Percentiles rank a stretch among this genome's conserved stretches.
These are phyloP conservation scores for carrot (Daucus carota) DNA, from an alignment of 129 eudicot species.

Conservation along the genomic window DNA sequence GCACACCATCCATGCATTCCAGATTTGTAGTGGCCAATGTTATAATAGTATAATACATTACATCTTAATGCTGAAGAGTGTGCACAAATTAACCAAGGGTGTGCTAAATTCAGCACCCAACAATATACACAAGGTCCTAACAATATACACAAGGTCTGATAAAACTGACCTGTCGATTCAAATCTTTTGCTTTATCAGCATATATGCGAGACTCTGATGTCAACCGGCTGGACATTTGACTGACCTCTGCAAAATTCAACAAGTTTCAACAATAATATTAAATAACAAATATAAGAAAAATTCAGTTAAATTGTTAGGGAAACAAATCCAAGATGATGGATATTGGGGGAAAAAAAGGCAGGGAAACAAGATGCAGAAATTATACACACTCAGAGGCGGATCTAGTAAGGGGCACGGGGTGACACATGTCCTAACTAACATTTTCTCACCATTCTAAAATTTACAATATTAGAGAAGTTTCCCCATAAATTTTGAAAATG, in stretches of 20 bases:
- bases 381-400: too few species aligned
- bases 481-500: too few species aligned
- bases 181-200: constrained; percentile 90
- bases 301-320: not conserved
- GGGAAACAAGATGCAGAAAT: not conserved
- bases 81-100: not conserved
- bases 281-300: not conserved
- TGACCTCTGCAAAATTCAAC: constrained; percentile 74
- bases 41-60: not conserved
- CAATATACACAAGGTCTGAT: not conserved
- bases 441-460: too few species aligned
- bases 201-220: constrained; percentile 96
- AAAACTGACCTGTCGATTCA: constrained; percentile 86
- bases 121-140: not conserved
- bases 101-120: not conserved
- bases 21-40: not conserved
- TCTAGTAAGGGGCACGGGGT: too few species aligned
- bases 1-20: not conserved
- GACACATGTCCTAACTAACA: too few species aligned
- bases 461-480: too few species aligned
- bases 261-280: not conserved
- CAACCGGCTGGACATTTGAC: constrained; percentile 98
- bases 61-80: not conserved
- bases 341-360: not conserved
- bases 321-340: not conserved